Conservation (phyloP, 768 basidiomycete species). For the Daedalea quercina region DNA sequence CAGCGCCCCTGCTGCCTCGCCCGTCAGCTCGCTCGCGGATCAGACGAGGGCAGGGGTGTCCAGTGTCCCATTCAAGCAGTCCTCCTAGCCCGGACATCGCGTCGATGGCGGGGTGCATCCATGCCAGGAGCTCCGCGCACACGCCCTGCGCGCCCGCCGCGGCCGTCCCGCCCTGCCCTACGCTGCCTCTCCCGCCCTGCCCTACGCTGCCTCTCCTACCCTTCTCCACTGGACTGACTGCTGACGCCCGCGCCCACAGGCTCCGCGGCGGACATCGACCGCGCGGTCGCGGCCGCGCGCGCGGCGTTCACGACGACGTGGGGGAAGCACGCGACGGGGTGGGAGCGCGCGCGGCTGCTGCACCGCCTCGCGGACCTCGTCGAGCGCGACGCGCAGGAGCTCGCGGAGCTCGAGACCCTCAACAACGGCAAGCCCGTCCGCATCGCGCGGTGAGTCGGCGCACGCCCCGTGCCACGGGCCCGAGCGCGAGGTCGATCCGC, state of each 20-base stretch:
- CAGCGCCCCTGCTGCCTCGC: too few species aligned
- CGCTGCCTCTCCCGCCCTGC: background rate
- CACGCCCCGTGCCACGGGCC: too few species aligned
- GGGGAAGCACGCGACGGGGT: constrained; percentile 85
- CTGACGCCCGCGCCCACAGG: constrained; percentile 27
- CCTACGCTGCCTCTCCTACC: background rate
- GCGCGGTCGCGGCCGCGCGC: constrained; percentile 78
- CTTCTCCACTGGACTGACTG: background rate
- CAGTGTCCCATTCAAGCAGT: too few species aligned
- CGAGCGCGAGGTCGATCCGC: too few species aligned
- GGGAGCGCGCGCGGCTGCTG: constrained; percentile 73
- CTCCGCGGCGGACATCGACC: constrained; percentile 72
- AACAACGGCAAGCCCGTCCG: constrained; percentile 92
- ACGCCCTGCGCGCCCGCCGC: too few species aligned
- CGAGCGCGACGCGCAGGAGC: constrained; percentile 73
- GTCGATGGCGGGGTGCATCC: too few species aligned
- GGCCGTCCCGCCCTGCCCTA: too few species aligned
- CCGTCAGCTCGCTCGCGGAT: too few species aligned
- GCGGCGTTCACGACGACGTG: constrained; percentile 79
- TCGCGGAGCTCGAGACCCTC: constrained; percentile 78
- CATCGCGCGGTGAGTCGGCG: constrained; percentile 36
- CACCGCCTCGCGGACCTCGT: constrained; percentile 88
- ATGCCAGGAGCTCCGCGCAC: too few species aligned
- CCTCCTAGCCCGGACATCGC: too few species aligned
- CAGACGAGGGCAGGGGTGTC: too few species aligned